These are phyloP conservation scores for Arthrobotrys megalospora DNA, from an alignment of 2,329 filamentous ascomycete genomes.

Conservation along the genomic window DNA sequence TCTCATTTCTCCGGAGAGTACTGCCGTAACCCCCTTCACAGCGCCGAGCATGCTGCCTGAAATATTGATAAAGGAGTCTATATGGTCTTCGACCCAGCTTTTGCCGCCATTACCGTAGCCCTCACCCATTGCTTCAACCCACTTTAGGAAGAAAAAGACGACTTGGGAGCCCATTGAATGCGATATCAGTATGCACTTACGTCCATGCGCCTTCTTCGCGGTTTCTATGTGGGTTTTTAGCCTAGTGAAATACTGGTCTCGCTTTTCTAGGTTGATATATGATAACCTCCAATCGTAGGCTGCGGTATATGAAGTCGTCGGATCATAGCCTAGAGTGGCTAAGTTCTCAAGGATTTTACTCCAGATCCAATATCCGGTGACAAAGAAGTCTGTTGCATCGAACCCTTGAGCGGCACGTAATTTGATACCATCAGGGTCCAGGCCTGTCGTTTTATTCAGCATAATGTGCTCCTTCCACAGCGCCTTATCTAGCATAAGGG, in stretches of 20 bases:
- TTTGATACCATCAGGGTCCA: slow-evolving; percentile 82
- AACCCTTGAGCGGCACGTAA: slow-evolving; percentile 87
- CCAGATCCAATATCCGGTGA: slow-evolving; percentile 95
- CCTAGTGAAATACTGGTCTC: slow-evolving; percentile 94
- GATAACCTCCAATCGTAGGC: slow-evolving; percentile 93
- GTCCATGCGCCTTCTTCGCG: slow-evolving; percentile 78
- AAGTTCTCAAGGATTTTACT: slow-evolving; percentile 88
- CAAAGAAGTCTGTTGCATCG: slow-evolving; percentile 80
- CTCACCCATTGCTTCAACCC: slow-evolving; percentile 78
- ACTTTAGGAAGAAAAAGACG: slow-evolving; percentile 82
- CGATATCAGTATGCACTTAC: slow-evolving; percentile 87
- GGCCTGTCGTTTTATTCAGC: slow-evolving; percentile 90
- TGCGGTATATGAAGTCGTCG: slow-evolving; percentile 79
- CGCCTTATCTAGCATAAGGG: slow-evolving; percentile 91
- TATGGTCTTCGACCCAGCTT: slow-evolving; percentile 88
- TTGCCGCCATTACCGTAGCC: slow-evolving; percentile 84
- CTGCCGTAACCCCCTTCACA: slow-evolving; percentile 88
- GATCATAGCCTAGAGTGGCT: slow-evolving; percentile 95
- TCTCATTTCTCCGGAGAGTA: slow-evolving; percentile 97
- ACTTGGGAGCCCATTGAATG: slow-evolving; percentile 99
- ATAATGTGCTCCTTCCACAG: slow-evolving; percentile 97
- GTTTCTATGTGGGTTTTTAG: slow-evolving; percentile 92
- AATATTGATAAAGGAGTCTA: slow-evolving; percentile 96
- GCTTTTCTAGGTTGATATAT: slow-evolving; percentile 87
- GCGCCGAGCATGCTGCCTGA: slow-evolving; percentile 98